phyloP scores from a whole-genome alignment of 2,329 filamentous ascomycete species.

The Aphanocladium album region DNA sequence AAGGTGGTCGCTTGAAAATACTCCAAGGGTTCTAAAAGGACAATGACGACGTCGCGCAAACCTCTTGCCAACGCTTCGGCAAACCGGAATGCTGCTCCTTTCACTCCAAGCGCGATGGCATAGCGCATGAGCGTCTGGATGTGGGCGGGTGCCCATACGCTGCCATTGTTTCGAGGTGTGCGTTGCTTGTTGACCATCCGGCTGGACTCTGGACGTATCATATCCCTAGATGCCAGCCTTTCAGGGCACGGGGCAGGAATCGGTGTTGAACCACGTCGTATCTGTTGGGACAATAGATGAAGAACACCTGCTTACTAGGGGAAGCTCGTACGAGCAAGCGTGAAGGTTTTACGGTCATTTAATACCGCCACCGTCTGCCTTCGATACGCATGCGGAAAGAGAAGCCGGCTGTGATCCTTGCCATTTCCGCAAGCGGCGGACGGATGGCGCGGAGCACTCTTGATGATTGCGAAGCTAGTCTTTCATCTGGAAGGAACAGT shows the following conservation, averaged over 20 bases:
- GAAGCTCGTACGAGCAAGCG: neutral
- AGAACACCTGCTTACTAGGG: neutral
- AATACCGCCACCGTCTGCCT: neutral
- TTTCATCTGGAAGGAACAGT: neutral
- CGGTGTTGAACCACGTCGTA: neutral
- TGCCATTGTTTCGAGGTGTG: neutral
- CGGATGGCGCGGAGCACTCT: neutral
- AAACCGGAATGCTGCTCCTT: neutral
- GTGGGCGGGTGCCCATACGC: neutral
- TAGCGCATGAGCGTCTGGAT: neutral
- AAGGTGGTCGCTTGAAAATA: conserved; percentile 2
- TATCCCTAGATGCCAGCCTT: neutral
- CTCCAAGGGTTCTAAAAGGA: neutral
- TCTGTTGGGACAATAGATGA: neutral
- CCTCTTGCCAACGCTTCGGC: neutral
- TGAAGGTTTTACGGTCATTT: neutral
- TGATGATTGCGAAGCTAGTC: neutral
- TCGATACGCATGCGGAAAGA: neutral
- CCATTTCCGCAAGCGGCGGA: neutral
- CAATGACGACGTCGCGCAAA: neutral
- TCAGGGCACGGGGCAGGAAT: neutral
- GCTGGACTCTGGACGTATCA: neutral
- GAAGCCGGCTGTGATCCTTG: neutral
- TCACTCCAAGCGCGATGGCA: neutral
- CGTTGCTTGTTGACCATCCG: neutral